Percentiles rank a stretch among this genome's conserved stretches.
phyloP scores from a whole-genome alignment of 768 basidiomycete species.

The Mycena alexandri region DNA sequence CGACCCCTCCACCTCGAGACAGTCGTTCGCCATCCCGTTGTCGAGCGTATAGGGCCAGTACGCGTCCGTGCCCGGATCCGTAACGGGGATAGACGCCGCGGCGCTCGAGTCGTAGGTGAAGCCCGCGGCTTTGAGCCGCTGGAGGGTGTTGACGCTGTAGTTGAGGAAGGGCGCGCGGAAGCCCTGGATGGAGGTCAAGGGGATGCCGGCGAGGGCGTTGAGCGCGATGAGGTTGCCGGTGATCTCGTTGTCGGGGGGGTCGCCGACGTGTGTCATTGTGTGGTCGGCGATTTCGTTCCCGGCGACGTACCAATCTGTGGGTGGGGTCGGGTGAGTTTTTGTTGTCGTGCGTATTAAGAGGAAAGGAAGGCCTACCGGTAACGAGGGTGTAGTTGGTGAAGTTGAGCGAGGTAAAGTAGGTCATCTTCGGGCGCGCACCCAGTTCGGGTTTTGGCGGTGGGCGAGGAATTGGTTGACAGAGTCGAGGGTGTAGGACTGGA shows the following conservation, averaged over 20 bases:
- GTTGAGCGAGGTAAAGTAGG: conserved; percentile 78
- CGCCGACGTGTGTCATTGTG: conserved; percentile 86
- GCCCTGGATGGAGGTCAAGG: conserved; percentile 70
- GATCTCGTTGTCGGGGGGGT: conserved; percentile 73
- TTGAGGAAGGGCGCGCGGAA: conserved; percentile 86
- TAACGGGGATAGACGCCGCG: conserved; percentile 73
- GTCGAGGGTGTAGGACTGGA: conserved; percentile 83
- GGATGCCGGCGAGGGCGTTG: conserved; percentile 84
- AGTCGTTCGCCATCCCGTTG: conserved; percentile 85
- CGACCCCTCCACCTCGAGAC: conserved; percentile 62
- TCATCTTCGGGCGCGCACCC: conserved; percentile 82
- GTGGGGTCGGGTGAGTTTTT: conserved; percentile 60
- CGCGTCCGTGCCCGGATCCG: conserved; percentile 74
- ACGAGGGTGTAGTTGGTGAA: conserved; percentile 85
- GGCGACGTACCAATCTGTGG: conserved; percentile 79
- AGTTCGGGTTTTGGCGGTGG: conserved; percentile 81
- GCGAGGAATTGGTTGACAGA: conserved; percentile 81
- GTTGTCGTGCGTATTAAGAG: not conserved
- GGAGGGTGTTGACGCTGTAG: conserved; percentile 73
- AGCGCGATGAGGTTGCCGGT: conserved; percentile 84
- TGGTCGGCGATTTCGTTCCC: conserved; percentile 90
- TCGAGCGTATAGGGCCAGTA: conserved; percentile 90
- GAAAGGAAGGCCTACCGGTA: conserved; percentile 53
- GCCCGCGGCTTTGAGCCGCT: conserved; percentile 60
- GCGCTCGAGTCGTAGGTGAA: conserved; percentile 83